A percentile compares a stretch with the other conserved stretches of the same genome.
Evolutionary conservation across 768 basidiomycete species (phyloP).

Genomic region (Tricholoma furcatifolium): DNA sequence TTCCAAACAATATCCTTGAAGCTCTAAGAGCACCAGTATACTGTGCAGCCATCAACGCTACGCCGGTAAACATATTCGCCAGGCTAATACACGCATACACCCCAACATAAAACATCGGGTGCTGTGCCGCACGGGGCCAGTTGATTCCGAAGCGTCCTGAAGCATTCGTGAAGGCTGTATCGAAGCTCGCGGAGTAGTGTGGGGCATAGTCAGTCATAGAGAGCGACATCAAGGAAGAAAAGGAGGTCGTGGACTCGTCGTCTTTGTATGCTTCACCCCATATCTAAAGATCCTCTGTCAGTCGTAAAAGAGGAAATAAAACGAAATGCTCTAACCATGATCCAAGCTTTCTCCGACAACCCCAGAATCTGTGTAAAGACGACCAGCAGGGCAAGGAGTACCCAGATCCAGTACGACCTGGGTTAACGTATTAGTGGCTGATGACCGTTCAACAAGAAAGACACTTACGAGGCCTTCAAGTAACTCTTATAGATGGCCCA

Average conservation of each 20-base stretch:
- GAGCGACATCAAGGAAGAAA: constrained; percentile 35
- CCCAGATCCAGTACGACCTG: constrained; percentile 72
- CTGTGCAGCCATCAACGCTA: constrained; percentile 53
- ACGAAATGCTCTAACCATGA: constrained; percentile 46
- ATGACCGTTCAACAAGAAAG: neutral
- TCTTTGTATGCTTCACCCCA: constrained; percentile 68
- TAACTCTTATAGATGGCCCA: constrained; percentile 72
- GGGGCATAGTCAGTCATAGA: constrained; percentile 29
- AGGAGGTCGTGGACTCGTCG: constrained; percentile 15
- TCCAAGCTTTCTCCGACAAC: constrained; percentile 69
- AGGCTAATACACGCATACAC: constrained; percentile 65
- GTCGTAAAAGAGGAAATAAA: neutral
- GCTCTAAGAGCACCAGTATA: constrained; percentile 59
- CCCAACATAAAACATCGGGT: constrained; percentile 72
- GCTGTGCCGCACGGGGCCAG: constrained; percentile 53
- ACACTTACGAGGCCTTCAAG: constrained; percentile 64
- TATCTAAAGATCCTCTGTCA: constrained; percentile 27
- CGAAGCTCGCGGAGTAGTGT: constrained; percentile 22
- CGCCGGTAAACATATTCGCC: constrained; percentile 41
- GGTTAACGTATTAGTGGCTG: neutral
- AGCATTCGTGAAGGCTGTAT: constrained; percentile 16
- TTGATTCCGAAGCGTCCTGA: constrained; percentile 26
- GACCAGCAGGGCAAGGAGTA: constrained; percentile 47
- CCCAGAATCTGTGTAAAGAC: constrained; percentile 49
- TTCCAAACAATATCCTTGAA: constrained; percentile 44